phyloP scores from a whole-genome alignment of 495 filamentous ascomycete genomes.

The Talaromyces trachyspermus region DNA sequence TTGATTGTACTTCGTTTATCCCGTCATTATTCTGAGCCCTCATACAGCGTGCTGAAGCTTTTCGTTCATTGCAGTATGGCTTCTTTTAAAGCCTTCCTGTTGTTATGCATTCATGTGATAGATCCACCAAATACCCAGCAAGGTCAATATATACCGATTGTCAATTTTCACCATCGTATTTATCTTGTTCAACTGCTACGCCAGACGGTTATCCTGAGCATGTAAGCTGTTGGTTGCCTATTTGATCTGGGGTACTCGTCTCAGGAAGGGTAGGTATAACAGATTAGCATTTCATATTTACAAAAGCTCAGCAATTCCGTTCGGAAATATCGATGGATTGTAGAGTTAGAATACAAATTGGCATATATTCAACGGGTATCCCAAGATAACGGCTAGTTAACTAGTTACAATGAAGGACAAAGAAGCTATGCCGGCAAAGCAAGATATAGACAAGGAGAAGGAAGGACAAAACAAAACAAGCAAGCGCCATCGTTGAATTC shows the following conservation, averaged over 20 bases:
- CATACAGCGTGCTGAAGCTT: constrained; percentile 4
- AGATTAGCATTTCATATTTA: too few relatives aligned
- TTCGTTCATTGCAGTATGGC: constrained; percentile 4
- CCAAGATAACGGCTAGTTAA: too few relatives aligned
- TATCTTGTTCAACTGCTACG: too few relatives aligned
- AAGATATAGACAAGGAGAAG: neutral
- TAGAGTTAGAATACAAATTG: constrained; percentile 3
- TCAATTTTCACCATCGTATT: too few relatives aligned
- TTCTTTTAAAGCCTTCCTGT: neutral
- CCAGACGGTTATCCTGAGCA: too few relatives aligned
- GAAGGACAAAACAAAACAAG: neutral
- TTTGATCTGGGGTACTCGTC: too few relatives aligned
- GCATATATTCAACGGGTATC: constrained; percentile 2
- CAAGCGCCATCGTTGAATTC: constrained; percentile 1
- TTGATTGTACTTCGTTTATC: constrained; percentile 4
- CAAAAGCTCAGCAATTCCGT: too few relatives aligned
- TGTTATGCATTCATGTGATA: constrained; percentile 1
- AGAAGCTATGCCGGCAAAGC: neutral
- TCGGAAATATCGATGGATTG: neutral
- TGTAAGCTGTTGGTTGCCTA: too few relatives aligned
- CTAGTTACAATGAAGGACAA: neutral
- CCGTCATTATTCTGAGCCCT: constrained; percentile 9
- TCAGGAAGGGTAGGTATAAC: too few relatives aligned
- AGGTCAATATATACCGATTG: too few relatives aligned
- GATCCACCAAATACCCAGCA: constrained; percentile 1